Evolutionary conservation across 768 basidiomycete genomes (phyloP), one percentile per base, ranked within the genome.

Genomic region (Psilocybe azurescens): DNA sequence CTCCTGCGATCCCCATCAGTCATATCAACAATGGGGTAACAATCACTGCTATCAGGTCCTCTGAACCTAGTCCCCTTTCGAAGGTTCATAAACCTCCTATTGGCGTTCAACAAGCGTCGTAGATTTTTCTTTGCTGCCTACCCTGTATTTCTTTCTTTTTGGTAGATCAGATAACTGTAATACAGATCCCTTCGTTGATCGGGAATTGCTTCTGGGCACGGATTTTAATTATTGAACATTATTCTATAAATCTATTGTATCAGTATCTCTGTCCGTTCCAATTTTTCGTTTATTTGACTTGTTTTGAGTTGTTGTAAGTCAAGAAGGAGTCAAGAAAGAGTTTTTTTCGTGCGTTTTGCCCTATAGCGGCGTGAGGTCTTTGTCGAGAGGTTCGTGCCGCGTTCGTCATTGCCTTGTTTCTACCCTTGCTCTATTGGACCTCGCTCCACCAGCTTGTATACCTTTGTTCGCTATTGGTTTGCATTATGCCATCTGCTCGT

Each of bases 1-100:
- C 91, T 1, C 91, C 91, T 36, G 88, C 90, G 14, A 79, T 89
- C 49, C 89, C 91, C 9, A 74, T 81, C 1, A 79, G 77, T 32
- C 78, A 72, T 53, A 81, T 81, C 0, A 79, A 81, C 58, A 69
- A 81, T 13, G 87, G 85, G 8, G 82, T 80, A 20, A 85, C 83
- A 33, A 86, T 90, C 36, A 86, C 86, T 6, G 78, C 87, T 1
- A 89, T 90, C 44, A 75, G 78, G 65, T 80, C 81, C 3, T 83
- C 83, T 7, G 76, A 73, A 56, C 71, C 73, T 16, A 75, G 75
- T 58, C 73, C 74, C 7, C 65, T 77, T 32, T 73, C 76, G 16
- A 74, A 74, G 51, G 59, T 58, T 29, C 63, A 69, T 56, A 70
- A 70, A 56, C 70, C 67, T 10, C 61, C 54, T 4, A 32, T 69